Percentiles rank a stretch among this genome's conserved stretches.
phyloP scores from a whole-genome alignment of 352 stramenopile genomes.

The Globisporangium iwayamae region DNA sequence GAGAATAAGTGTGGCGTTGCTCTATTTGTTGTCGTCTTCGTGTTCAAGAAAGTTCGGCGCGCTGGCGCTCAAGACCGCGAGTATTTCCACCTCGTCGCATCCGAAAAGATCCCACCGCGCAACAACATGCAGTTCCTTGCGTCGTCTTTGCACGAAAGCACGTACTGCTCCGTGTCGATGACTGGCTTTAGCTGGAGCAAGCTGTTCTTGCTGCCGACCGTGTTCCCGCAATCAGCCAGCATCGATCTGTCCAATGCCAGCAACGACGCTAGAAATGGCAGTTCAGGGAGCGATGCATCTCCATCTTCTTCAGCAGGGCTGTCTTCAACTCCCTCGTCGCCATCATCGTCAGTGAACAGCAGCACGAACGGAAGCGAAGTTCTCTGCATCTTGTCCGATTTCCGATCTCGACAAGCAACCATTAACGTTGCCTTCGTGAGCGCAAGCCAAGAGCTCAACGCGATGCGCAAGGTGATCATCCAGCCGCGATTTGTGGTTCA shows the following conservation, averaged over 20 bases:
- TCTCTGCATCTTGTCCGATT: conserved; percentile 54
- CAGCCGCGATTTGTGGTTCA: conserved; percentile 61
- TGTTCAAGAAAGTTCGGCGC: conserved; percentile 76
- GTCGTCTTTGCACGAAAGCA: conserved; percentile 70
- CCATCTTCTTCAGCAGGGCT: conserved; percentile 8
- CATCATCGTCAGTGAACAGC: conserved; percentile 17
- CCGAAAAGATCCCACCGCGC: conserved; percentile 48
- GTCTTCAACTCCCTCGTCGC: conserved; percentile 11
- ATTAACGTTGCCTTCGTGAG: conserved; percentile 64
- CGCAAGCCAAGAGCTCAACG: conserved; percentile 35
- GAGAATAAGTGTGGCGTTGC: conserved; percentile 79
- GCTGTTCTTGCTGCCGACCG: conserved; percentile 51
- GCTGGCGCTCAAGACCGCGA: conserved; percentile 56
- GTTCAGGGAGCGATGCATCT: neutral
- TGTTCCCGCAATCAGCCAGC: conserved; percentile 18
- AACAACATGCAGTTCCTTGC: conserved; percentile 54
- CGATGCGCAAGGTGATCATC: conserved; percentile 54
- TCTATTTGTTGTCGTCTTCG: conserved; percentile 65
- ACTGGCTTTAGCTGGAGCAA: conserved; percentile 79
- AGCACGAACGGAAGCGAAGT: conserved; percentile 21
- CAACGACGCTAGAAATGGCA: conserved; percentile 1
- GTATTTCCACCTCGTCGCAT: conserved; percentile 72
- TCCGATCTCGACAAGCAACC: conserved; percentile 50
- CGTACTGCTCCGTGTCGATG: conserved; percentile 75
- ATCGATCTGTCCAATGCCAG: conserved; percentile 10